phyloP scores from a whole-genome alignment of 805 yeast genomes.

The Ogataea dorogensis region DNA sequence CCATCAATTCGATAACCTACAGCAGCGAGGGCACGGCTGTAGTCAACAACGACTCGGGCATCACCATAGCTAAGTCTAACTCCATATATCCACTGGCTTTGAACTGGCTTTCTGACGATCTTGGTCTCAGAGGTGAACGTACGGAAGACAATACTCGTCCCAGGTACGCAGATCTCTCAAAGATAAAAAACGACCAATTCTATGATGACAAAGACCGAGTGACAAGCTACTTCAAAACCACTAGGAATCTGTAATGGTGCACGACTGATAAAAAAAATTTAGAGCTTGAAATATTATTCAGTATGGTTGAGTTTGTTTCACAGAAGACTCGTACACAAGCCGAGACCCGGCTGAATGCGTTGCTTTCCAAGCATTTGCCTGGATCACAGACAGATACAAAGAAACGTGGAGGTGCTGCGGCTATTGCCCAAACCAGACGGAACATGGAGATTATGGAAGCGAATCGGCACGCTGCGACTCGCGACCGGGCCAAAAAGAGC shows the following conservation, averaged over 20 bases:
- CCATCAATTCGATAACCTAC: conserved; percentile 34
- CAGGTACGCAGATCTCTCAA: conserved; percentile 55
- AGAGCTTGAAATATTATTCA: not conserved
- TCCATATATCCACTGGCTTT: conserved; percentile 73
- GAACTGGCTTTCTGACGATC: conserved; percentile 60
- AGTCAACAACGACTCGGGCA: conserved; percentile 15
- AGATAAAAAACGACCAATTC: conserved; percentile 38
- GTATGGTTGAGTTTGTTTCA: conserved; percentile 10
- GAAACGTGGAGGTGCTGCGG: conserved; percentile 25
- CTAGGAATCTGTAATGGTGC: conserved; percentile 32
- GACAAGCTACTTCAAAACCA: conserved; percentile 49
- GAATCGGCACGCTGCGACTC: conserved; percentile 8
- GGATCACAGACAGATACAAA: conserved; percentile 5
- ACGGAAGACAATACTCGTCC: conserved; percentile 45
- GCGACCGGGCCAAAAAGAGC: conserved; percentile 3
- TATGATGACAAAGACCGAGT: conserved; percentile 46
- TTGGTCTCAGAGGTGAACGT: conserved; percentile 52
- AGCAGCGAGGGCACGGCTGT: conserved; percentile 22
- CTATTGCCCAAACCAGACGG: conserved; percentile 24
- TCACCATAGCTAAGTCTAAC: conserved; percentile 43
- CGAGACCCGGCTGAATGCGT: conserved; percentile 25
- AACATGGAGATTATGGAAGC: conserved; percentile 15
- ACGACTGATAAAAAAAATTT: conserved; percentile 10
- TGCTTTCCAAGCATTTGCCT: conserved; percentile 29
- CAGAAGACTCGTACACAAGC: conserved; percentile 18